phyloP scores from a whole-genome alignment of 192 early-diverging fungal genomes.

The Rhizoclosmatium globosum region DNA sequence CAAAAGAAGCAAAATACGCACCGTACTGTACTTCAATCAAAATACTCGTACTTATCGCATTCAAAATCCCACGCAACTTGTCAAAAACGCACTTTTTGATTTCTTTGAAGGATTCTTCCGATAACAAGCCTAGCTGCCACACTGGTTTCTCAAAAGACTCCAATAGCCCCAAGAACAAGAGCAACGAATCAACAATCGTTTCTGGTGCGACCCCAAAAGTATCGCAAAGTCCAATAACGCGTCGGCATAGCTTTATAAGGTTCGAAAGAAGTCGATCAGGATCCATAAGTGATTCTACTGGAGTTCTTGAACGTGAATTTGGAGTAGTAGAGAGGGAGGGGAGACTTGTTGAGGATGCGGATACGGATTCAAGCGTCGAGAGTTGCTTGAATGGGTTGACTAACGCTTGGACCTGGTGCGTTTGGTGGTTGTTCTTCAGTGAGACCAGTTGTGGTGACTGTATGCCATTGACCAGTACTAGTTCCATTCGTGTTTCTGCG shows the following conservation, averaged over 20 bases:
- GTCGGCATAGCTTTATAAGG: conserved; percentile 3
- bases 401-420: neutral
- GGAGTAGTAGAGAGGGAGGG: neutral
- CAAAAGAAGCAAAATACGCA: neutral
- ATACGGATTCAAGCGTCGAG: neutral
- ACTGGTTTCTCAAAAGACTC: conserved; percentile 3
- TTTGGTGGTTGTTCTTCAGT: neutral
- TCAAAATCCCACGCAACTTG: conserved; percentile 25
- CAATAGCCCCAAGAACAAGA: conserved; percentile 21
- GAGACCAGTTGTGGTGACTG: neutral
- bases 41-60: conserved; percentile 30
- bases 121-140: conserved; percentile 4
- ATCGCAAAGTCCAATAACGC: conserved; percentile 10
- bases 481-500: conserved; percentile 2
- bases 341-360: neutral
- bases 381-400: neutral
- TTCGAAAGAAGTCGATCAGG: conserved; percentile 14
- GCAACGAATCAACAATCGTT: neutral
- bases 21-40: conserved; percentile 41
- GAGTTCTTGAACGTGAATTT: neutral
- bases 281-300: conserved; percentile 13
- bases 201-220: neutral
- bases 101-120: neutral
- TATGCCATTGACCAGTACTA: neutral
- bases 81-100: conserved; percentile 12